These are phyloP conservation scores for Raffaelea arxii DNA, from an alignment of 2,329 filamentous ascomycete genomes.

Conservation along the genomic window DNA sequence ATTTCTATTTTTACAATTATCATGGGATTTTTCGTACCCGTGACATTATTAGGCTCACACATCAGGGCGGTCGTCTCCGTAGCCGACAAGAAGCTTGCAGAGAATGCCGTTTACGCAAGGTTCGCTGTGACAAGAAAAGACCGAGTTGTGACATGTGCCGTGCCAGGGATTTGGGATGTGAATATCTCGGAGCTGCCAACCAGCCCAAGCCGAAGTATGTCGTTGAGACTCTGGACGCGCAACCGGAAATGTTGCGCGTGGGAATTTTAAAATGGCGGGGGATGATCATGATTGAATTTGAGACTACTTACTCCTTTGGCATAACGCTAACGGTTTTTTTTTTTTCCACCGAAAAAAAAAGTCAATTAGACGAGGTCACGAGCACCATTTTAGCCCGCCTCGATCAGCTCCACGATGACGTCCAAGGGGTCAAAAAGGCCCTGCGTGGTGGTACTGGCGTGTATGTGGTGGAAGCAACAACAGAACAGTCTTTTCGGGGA, in stretches of 20 bases:
- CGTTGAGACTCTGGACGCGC: too few relatives aligned
- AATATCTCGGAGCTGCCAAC: not conserved
- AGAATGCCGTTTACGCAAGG: slow-evolving; percentile 3
- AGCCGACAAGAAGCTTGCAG: not conserved
- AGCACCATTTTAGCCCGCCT: not conserved
- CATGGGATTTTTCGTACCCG: too few relatives aligned
- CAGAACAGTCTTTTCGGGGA: not conserved
- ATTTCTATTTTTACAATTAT: too few relatives aligned
- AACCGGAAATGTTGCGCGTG: not conserved
- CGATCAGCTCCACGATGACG: not conserved
- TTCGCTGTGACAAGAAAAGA: slow-evolving; percentile 4
- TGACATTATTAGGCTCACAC: too few relatives aligned
- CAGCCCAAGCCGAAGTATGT: not conserved
- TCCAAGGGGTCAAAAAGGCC: not conserved
- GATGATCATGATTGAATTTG: too few relatives aligned
- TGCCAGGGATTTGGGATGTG: not conserved
- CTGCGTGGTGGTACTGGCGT: too few relatives aligned
- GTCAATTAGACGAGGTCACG: not conserved
- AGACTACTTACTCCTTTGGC: too few relatives aligned
- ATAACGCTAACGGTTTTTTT: too few relatives aligned
- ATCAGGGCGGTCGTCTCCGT: not conserved
- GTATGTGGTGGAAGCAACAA: too few relatives aligned
- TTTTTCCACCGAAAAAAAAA: too few relatives aligned
- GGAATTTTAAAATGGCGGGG: not conserved
- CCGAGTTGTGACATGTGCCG: slow-evolving; percentile 1